A percentile compares a stretch with the other conserved stretches of the same genome.
These are phyloP conservation scores for Escallonia rubra DNA, from an alignment of 129 eudicot genomes.

Conservation along the genomic window DNA sequence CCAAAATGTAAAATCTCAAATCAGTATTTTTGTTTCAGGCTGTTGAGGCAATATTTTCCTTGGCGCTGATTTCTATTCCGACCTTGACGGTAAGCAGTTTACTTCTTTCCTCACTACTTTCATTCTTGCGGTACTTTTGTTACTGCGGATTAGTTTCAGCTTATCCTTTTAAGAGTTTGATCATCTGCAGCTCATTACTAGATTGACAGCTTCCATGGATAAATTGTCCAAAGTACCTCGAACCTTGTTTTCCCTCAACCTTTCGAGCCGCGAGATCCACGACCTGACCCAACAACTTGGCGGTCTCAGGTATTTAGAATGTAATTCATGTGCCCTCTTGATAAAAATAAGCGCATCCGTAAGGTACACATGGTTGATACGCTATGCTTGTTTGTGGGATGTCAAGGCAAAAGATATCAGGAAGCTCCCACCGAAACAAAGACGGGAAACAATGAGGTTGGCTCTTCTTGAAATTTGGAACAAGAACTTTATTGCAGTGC, in stretches of 20 bases:
- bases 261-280: conserved; percentile 5
- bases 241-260: conserved; percentile 6
- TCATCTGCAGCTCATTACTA: neutral
- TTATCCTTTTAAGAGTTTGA: neutral
- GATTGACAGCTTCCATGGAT: conserved; percentile 6
- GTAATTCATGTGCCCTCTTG: neutral
- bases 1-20: neutral
- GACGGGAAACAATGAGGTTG: conserved; percentile 1
- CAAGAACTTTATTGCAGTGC: neutral
- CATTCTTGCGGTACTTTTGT: neutral
- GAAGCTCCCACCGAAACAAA: neutral
- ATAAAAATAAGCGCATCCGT: neutral
- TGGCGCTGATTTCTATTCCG: conserved; percentile 12
- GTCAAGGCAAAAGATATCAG: conserved; percentile 11
- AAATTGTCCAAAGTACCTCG: conserved; percentile 2
- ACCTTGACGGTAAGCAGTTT: neutral
- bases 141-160: neutral
- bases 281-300: conserved; percentile 10
- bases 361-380: neutral
- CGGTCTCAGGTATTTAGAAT: conserved; percentile 1
- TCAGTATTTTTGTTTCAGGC: neutral
- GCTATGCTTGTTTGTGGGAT: neutral
- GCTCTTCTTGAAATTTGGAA: neutral
- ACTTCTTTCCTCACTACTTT: neutral
- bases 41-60: conserved; percentile 2